Evolutionary conservation across 495 filamentous ascomycete genomes (phyloP), one percentile per base, ranked within the genome.

Genomic region (Podospora tetraspora): DNA sequence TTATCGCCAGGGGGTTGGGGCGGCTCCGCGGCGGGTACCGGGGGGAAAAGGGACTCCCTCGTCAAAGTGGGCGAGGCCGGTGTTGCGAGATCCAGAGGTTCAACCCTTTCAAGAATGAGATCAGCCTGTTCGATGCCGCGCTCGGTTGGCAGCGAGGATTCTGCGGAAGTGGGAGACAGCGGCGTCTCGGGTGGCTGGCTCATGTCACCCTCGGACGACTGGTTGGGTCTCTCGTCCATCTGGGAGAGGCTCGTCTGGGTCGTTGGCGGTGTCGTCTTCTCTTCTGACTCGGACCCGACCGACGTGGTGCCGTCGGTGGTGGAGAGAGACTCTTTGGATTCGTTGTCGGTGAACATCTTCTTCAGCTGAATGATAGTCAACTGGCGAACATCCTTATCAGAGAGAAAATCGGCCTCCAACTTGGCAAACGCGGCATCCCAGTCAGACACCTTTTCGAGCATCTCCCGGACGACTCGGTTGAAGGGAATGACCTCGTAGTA

Each of bases 401-500:
- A 97, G 74, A 99, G 93, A 78, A 95, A 99, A 70, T 94, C 91
- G 62, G 87, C 87, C 73, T 99, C 96, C 68, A 99, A 97, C 34
- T 92, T 89, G 37, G 87, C 86, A 77, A 99, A 99, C 3, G 85
- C 86, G 24, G 86, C 87, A 72, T 99, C 96, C 96, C 96, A 99
- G 71, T 93, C 92, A 9, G 92, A 88, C 10, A 94, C 93, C 71
- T 92, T 96, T 75, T 97, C 94, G 70, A 97, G 90, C 81, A 96
- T 91, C 27, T 89, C 89, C 74, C 94, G 86, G 57, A 97, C 85
- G 34, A 93, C 92, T 66, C 89, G 82, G 70, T 98, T 99, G 63
- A 98, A 80, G 0, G 96, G 96, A 60, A 97, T 93, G 67, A 97
- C 89, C 78, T 98, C 96, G 80, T 96, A 98, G 76, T 97, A 97